Evolutionary conservation across 345 rosid species (phyloP).

Genomic region (Gossypium ekmanianum): DNA sequence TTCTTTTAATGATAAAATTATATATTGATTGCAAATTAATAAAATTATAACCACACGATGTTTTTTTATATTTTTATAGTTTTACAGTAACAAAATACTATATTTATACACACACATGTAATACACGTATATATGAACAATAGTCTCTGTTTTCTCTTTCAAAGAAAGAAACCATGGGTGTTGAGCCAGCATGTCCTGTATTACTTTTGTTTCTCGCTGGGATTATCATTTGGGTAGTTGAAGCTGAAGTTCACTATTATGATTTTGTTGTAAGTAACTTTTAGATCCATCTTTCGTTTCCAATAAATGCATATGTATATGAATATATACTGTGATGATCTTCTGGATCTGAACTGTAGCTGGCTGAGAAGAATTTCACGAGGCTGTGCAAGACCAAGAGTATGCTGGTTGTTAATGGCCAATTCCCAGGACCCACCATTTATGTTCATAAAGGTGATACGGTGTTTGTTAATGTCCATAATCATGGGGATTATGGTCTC

Average conservation of each 20-base stretch:
- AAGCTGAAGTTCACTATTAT: slow-evolving; percentile 16
- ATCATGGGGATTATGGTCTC: slow-evolving; percentile 30
- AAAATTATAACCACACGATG: too few relatives aligned
- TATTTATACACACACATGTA: too few relatives aligned
- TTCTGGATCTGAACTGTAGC: slow-evolving; percentile 11
- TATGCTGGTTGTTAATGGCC: slow-evolving; percentile 28
- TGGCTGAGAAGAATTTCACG: slow-evolving; percentile 26
- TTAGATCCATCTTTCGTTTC: background rate
- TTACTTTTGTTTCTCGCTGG: background rate
- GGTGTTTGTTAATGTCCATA: slow-evolving; percentile 25
- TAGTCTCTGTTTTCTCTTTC: too few relatives aligned
- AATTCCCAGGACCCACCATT: slow-evolving; percentile 29
- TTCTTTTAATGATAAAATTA: too few relatives aligned
- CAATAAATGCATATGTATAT: background rate
- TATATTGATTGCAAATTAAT: too few relatives aligned
- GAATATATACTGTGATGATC: background rate
- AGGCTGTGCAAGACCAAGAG: slow-evolving; percentile 23
- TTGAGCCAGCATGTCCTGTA: too few relatives aligned
- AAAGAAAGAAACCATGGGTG: too few relatives aligned
- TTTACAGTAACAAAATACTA: too few relatives aligned
- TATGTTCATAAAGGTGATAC: slow-evolving; percentile 34
- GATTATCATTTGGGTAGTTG: background rate
- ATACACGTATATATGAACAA: too few relatives aligned
- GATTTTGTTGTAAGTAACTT: slow-evolving; percentile 8
- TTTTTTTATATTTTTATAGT: too few relatives aligned